A percentile compares a stretch with the other conserved stretches of the same genome.
phyloP scores from a whole-genome alignment of 2,329 filamentous ascomycete species.

The Aureobasidium melanogenum region DNA sequence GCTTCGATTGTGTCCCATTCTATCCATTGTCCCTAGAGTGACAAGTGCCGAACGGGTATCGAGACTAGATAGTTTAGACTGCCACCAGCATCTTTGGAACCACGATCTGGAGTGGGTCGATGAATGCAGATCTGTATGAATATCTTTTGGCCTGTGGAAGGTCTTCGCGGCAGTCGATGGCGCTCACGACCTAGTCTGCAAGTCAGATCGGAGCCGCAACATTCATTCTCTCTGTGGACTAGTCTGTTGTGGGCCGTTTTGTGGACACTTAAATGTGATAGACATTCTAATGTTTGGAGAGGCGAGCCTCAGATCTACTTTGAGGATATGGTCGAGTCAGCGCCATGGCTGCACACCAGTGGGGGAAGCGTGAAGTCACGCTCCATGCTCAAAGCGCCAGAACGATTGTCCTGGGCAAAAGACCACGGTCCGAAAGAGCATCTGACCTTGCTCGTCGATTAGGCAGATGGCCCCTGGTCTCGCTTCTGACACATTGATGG shows the following conservation, averaged over 20 bases:
- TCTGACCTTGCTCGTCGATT: not conserved
- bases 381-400: not conserved
- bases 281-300: conserved; percentile 4
- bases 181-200: not conserved
- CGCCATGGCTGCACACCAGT: not conserved
- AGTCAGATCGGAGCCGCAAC: not conserved
- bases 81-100: not conserved
- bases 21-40: not conserved
- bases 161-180: not conserved
- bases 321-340: not conserved
- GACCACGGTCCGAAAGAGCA: not conserved
- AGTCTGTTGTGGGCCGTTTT: not conserved
- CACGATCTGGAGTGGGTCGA: not conserved
- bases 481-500: not conserved
- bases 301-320: not conserved
- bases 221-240: not conserved
- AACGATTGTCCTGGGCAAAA: not conserved
- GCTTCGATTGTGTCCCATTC: not conserved
- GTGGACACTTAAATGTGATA: not conserved
- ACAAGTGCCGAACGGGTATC: not conserved
- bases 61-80: not conserved
- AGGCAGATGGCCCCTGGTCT: not conserved
- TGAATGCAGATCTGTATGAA: not conserved
- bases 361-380: not conserved
- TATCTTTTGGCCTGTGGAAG: not conserved